Base-by-base conservation (phyloP, 108 stramenopile species). In the Skeletonema menzelii region DNA sequence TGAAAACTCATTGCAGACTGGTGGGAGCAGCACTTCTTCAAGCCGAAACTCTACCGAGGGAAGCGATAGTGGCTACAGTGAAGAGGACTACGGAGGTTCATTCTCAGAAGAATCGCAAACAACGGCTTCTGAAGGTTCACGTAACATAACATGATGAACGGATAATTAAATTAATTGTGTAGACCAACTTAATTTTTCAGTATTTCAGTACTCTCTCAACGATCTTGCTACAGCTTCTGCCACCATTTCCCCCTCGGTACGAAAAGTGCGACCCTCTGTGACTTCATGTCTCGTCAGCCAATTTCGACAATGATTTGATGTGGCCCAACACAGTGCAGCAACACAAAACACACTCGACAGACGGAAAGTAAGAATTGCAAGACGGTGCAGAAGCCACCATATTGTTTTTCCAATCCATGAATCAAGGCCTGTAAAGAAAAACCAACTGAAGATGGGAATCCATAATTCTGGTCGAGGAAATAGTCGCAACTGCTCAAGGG, bases 401-500 rank as follows among this genome's bases (percentile, higher is more conserved):
- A 53, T 8, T 53, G 49, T 1, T 53, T 8, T 10, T 0, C 49
- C 49, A 10, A 22, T 1, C 49, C 15, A 22, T 10, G 49, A 53
- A 53, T 53, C 49, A 53, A 67, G 8, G 2, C 46, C 24, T 65
- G n/a, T 32, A 12, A 66, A 40, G 40, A 28, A 56, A n/a, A 55
- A 49, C 59, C 53, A 30, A 46, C 46, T 1, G 22, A 53, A 63
- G 28, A 10, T 19, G 20, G 17, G 57, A 77, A 20, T 44, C 42
- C 22, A 64, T 56, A 26, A 17, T 31, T 35, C 24, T 24, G 57
- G 28, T 49, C 27, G 11, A 38, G 59, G 40, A 42, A 60, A 17
- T 13, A 60, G 17, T 47, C 69, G 27, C 37, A 58, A 38, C 27
- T 61, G 38, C 35, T 70, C 44, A 60, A 32, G 40, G 60, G 38